phyloP scores from a whole-genome alignment of 2,329 filamentous ascomycete genomes.

The Colletotrichum sp. region DNA sequence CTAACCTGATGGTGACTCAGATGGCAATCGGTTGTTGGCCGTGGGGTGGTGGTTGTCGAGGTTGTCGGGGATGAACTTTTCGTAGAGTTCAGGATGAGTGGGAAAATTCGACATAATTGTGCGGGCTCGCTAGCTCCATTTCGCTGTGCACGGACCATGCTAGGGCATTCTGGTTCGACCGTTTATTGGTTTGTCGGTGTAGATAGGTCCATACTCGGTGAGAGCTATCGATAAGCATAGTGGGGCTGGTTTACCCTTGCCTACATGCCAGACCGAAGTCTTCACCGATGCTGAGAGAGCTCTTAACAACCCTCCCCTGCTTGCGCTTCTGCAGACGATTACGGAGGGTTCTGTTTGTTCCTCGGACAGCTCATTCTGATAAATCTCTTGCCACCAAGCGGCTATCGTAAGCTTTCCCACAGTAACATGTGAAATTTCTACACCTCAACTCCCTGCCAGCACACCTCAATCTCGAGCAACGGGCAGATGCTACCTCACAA shows the following conservation, averaged over 20 bases:
- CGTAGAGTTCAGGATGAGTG: not conserved
- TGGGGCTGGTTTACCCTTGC: rapidly evolving
- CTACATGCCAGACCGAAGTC: not conserved
- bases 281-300: not conserved
- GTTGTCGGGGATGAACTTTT: constrained; percentile 19
- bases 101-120: constrained; percentile 14
- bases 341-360: not conserved
- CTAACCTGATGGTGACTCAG: constrained; percentile 22
- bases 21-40: constrained; percentile 19
- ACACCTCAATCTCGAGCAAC: not conserved
- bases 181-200: not conserved
- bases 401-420: not conserved
- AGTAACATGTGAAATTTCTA: not conserved
- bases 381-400: not conserved
- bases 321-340: not conserved
- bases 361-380: not conserved
- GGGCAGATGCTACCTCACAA: not conserved
- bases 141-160: not conserved
- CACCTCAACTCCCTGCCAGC: not conserved
- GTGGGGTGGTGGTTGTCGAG: constrained; percentile 21
- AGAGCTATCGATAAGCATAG: not conserved
- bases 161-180: not conserved
- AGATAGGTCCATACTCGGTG: not conserved
- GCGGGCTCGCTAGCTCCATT: constrained; percentile 19
- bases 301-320: not conserved